Evolutionary conservation across 176 grass and related monocot species (phyloP).

Genomic region (Ensete ventricosum): DNA sequence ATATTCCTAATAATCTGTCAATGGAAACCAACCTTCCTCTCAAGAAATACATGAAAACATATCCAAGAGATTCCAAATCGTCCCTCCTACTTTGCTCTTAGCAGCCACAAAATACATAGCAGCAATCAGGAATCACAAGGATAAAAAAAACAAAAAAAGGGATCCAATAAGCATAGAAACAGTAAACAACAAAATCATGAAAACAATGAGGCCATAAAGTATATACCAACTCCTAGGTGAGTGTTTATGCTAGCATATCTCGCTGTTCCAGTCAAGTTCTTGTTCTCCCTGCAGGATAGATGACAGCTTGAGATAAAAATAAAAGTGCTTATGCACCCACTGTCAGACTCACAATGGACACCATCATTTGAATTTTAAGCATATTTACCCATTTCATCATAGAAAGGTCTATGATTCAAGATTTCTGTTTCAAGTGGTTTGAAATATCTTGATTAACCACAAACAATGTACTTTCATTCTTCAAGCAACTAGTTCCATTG

Average conservation of each 20-base stretch:
- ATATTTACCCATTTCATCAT: neutral
- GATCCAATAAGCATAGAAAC: neutral
- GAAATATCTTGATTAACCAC: neutral
- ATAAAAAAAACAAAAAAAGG: neutral
- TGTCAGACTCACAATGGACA: neutral
- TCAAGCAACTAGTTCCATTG: neutral
- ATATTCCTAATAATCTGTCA: neutral
- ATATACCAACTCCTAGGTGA: slow-evolving; percentile 13
- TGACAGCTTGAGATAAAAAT: neutral
- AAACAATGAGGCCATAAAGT: neutral
- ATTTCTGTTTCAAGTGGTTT: neutral
- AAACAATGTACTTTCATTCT: neutral
- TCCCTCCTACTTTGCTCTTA: slow-evolving; percentile 14
- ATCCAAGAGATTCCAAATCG: slow-evolving; percentile 15
- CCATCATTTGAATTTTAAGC: neutral
- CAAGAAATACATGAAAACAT: slow-evolving; percentile 12
- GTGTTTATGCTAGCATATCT: slow-evolving; percentile 18
- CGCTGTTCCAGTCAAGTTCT: slow-evolving; percentile 14
- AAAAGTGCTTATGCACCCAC: neutral
- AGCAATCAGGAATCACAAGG: neutral
- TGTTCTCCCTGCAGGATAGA: slow-evolving; percentile 8
- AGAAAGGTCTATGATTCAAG: neutral
- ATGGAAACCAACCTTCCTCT: slow-evolving; percentile 10
- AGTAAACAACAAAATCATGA: neutral
- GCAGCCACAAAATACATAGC: neutral